Conservation (phyloP, 306 rosid genomes). For the Calophaca sinica region DNA sequence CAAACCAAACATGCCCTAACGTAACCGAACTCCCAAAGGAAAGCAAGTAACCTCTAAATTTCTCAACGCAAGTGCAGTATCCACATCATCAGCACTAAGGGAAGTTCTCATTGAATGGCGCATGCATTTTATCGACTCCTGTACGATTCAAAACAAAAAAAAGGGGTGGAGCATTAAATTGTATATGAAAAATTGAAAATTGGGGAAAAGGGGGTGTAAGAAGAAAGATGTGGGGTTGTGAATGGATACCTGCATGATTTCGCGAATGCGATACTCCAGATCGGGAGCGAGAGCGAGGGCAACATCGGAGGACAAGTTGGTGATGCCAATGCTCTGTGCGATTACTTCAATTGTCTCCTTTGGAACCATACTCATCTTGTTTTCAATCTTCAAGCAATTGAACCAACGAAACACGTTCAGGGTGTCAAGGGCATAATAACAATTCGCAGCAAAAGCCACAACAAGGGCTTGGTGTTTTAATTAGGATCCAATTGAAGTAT, state of each 20-base stretch:
- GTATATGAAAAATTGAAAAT: slow-evolving; percentile 24
- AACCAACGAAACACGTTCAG: background rate
- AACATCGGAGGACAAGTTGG: slow-evolving; percentile 83
- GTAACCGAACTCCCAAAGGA: background rate
- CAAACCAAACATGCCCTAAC: background rate
- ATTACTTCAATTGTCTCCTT: slow-evolving; percentile 93
- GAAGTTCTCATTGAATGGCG: slow-evolving; percentile 79
- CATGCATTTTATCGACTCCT: slow-evolving; percentile 98
- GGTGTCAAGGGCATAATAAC: background rate
- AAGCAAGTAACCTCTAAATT: slow-evolving; percentile 72
- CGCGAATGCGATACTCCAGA: slow-evolving; percentile 90
- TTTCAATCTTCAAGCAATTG: background rate
- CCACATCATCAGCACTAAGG: slow-evolving; percentile 78
- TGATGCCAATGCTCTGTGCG: slow-evolving; percentile 85
- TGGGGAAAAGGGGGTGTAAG: background rate
- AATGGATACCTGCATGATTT: slow-evolving; percentile 83
- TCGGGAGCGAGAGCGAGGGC: slow-evolving; percentile 84
- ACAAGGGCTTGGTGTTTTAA: background rate
- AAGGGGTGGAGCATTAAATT: background rate
- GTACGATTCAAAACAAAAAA: slow-evolving; percentile 42
- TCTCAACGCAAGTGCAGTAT: slow-evolving; percentile 84
- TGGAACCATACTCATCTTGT: slow-evolving; percentile 70
- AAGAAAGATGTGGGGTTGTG: background rate
- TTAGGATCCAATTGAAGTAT: slow-evolving; percentile 2
- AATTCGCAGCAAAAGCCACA: background rate